phyloP scores from a whole-genome alignment of 2,329 filamentous ascomycete species.

The Aspergillus brunneoviolaceus region DNA sequence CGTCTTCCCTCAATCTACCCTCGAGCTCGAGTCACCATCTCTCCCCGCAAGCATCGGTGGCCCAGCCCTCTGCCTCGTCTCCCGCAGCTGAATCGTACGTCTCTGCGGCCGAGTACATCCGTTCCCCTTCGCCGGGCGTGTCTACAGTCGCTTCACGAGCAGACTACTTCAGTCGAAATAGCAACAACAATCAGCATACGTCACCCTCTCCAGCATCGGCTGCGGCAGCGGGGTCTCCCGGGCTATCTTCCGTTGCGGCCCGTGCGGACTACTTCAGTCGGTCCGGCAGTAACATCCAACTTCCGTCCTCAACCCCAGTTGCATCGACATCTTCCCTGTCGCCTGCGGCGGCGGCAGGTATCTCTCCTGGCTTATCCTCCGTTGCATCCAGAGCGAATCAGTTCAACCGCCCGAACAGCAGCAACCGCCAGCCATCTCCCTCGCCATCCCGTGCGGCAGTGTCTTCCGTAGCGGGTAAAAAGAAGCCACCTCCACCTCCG shows the following conservation, averaged over 20 bases:
- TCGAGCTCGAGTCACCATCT: conserved; percentile 4
- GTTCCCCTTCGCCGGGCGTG: conserved; percentile 28
- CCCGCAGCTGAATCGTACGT: conserved; percentile 19
- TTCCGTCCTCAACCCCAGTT: conserved; percentile 21
- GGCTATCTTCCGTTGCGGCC: not conserved
- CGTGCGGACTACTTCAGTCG: conserved; percentile 44
- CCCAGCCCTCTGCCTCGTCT: conserved; percentile 6
- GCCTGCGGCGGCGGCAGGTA: conserved; percentile 1
- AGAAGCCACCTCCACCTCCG: conserved; percentile 75
- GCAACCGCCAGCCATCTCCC: conserved; percentile 8
- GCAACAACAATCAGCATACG: not conserved
- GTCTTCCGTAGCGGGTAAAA: conserved; percentile 54
- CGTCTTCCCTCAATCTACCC: conserved; percentile 5
- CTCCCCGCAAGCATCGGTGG: not conserved
- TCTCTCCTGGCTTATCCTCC: not conserved
- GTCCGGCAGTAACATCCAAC: conserved; percentile 22
- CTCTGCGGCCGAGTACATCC: conserved; percentile 29
- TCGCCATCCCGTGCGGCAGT: conserved; percentile 40
- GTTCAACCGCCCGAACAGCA: conserved; percentile 39
- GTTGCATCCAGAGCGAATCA: conserved; percentile 33
- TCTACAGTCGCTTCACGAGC: conserved; percentile 34
- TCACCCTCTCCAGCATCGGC: conserved; percentile 27
- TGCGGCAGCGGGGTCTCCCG: conserved; percentile 12
- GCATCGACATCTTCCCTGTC: conserved; percentile 28
- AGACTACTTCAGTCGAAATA: conserved; percentile 47